Percentiles rank a stretch among this genome's conserved stretches.
phyloP scores from a whole-genome alignment of 202 grass and related monocot species.

The Saccharum hybrid region DNA sequence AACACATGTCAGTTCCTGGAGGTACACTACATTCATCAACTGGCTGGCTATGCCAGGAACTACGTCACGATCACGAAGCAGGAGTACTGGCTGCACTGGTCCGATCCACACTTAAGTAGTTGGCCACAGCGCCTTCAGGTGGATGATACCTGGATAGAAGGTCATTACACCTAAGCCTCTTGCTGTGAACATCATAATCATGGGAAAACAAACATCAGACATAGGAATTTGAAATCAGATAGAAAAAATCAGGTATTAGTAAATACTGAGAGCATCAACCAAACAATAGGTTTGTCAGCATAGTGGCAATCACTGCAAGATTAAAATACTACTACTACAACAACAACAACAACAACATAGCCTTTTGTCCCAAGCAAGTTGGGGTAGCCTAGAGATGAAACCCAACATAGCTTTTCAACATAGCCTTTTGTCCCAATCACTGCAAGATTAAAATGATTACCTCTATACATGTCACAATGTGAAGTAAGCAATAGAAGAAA shows the following conservation, averaged over 20 bases:
- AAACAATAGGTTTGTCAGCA: slow-evolving; percentile 10
- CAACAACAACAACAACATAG: no score
- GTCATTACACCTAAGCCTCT: slow-evolving; percentile 47
- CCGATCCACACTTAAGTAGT: slow-evolving; percentile 51
- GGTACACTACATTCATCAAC: slow-evolving; percentile 52
- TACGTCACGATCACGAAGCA: not conserved
- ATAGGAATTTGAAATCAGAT: no score
- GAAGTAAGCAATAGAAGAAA: not conserved
- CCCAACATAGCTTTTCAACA: no score
- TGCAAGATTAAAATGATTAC: not conserved
- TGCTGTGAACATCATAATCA: slow-evolving; percentile 38
- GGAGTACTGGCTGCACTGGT: slow-evolving; percentile 26
- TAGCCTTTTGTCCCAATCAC: no score
- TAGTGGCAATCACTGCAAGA: not conserved
- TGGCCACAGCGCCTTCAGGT: slow-evolving; percentile 36
- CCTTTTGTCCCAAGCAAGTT: no score
- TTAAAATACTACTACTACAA: no score
- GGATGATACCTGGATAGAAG: no score
- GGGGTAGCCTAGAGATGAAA: no score
- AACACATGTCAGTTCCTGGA: slow-evolving; percentile 51
- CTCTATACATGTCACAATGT: not conserved
- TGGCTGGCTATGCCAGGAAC: slow-evolving; percentile 34
- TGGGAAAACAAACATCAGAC: not conserved
- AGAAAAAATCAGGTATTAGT: no score
- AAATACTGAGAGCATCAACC: not conserved